Base-by-base conservation (phyloP, 1,284 basidiomycete genomes). In the Xerocomus amazonicus region DNA sequence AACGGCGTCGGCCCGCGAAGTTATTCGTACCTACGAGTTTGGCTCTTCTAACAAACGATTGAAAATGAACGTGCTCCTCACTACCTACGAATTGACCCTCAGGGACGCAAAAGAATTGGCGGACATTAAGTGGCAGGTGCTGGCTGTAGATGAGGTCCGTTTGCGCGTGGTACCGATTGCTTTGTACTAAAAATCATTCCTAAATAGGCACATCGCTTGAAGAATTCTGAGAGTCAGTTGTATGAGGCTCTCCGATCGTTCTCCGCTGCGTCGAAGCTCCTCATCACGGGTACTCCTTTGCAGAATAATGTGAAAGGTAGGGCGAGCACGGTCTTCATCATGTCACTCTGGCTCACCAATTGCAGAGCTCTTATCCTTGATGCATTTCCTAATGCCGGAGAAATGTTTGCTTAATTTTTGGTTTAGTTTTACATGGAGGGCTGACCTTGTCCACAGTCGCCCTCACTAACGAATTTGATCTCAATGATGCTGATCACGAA, bases 321-420 rank as follows among this genome's bases (percentile, higher is more conserved):
- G 19, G 19, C 49, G 77, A 66, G 47, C 43, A 51, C n/a, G 28
- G 10, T 14, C 27, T 32, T 48, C 23, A 43, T 28, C 41, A 33
- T 36, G 27, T 52, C 40, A 34, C 52, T 51, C 55, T 44, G n/a
- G 46, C 41, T 41, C n/a, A 29, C 37, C 48, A 46, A 55, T 52
- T 40, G 9, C 63, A 94, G 97, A 99, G 70, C 76, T 99, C 19
- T 77, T 98, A 36, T 92, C 97, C 13, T 74, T 99, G 61, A 97
- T 99, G 87, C 97, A 99, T 69, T 99, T 99, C 78, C 76, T 99
- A 55, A 96, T 97, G 84, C 97, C 97, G 5, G 95, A 98, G 62
- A 92, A 94, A 74, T 99, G 95, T 88, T 69, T 73, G 84, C 70
- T 16, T 40, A 27, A 26, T 41, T 46, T 48, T 7, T 38, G 26